Conservation (phyloP, 164 flowering plant species). For the Aristolochia californica region DNA sequence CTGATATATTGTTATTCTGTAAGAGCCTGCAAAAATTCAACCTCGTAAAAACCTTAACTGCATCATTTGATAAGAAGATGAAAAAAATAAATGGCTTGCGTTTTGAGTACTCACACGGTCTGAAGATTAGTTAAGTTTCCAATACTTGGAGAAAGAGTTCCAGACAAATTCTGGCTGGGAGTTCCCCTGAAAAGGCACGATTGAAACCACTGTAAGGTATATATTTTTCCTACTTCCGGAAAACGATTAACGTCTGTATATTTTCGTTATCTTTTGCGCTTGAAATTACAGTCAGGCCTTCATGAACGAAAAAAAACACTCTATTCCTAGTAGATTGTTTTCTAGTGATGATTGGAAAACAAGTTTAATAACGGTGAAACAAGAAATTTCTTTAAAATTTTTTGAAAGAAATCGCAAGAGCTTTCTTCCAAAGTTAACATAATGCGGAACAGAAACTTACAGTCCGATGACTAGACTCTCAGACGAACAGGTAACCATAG, state of each 20-base stretch:
- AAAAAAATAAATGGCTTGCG: constrained; percentile 1
- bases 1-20: constrained; percentile 77
- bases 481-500: constrained; percentile 92
- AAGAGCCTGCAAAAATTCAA: constrained; percentile 39
- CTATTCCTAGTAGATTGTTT: too few species aligned
- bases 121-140: constrained; percentile 92
- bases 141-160: constrained; percentile 67
- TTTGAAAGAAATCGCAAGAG: too few species aligned
- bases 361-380: too few species aligned
- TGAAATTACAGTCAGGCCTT: background rate
- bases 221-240: too few species aligned
- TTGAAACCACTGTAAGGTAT: too few species aligned
- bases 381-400: too few species aligned
- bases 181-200: constrained; percentile 46
- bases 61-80: too few species aligned
- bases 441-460: constrained; percentile 37
- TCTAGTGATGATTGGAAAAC: too few species aligned
- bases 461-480: constrained; percentile 60
- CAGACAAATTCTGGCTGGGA: constrained; percentile 84
- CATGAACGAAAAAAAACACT: too few species aligned
- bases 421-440: too few species aligned
- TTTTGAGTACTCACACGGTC: constrained; percentile 46
- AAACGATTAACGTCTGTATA: too few species aligned
- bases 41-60: constrained; percentile 1
- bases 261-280: background rate